Base-by-base conservation (phyloP, 768 basidiomycete genomes). In the Pleurotus djamor region DNA sequence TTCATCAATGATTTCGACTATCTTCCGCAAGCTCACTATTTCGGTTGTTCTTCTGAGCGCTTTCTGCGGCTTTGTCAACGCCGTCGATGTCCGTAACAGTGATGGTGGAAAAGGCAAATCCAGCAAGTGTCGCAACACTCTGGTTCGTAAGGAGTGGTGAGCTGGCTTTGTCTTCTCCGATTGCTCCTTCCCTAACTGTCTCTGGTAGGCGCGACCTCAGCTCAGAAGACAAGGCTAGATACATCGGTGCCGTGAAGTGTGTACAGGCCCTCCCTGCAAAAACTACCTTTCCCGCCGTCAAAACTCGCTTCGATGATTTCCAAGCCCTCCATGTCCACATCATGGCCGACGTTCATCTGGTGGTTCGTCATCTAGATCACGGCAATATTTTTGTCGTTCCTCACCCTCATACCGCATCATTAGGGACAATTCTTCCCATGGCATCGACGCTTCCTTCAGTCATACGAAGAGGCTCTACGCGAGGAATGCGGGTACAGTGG, bases 241-340 rank as follows among this genome's bases (percentile, higher is more conserved):
- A 52, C n/a, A 52, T 52, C 35, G 49, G 56, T 4, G 64, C 64
- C 0, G 64, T 65, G 7, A 62, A 65, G 48, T 52, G 51, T 16
- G 6, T 52, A 1, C 75, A 76, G 55, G 57, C 63, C 0, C 64
- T 62, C 2, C 74, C 72, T 1, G 66, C 72, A 6, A 61, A 49
- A 4, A 65, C 68, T n/a, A 44, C 57, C 8, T 59, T 68, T 34
- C 49, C 48, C 2, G 66, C 62, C 1, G 68, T 69, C 8, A 66
- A 65, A 43, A 72, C 73, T 10, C 72, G 75, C 9, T 77, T 71
- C 60, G 77, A 79, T 58, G 76, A 78, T 51, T 74, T 79, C 48
- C 72, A 74, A 59, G 74, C 71, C 0, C 44, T 68, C 13, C 78
- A 78, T 52, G 71, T 77, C 33, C 58, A 60, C 3, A 44, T 69